Percentiles rank a stretch among this genome's conserved stretches.
Evolutionary conservation across 306 rosid species (phyloP).

Genomic region (Cercis canadensis): DNA sequence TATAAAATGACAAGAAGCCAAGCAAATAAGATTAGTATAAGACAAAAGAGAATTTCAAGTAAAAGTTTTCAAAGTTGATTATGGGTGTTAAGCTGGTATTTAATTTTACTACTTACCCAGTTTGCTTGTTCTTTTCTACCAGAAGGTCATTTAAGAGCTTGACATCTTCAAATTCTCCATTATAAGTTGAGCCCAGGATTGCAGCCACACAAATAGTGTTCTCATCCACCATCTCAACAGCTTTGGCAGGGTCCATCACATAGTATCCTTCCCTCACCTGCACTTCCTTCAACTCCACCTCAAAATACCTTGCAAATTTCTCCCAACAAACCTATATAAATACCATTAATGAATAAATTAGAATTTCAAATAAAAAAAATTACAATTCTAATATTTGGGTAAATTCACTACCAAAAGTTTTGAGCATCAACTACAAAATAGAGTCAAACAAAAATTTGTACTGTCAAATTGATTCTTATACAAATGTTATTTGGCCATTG

Average conservation of each 20-base stretch:
- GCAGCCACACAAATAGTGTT: slow-evolving; percentile 97
- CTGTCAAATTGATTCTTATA: too few species aligned
- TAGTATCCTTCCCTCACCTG: slow-evolving; percentile 36
- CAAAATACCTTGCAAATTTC: slow-evolving; percentile 46
- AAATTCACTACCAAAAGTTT: too few species aligned
- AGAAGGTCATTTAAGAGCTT: slow-evolving; percentile 80
- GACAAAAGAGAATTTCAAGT: too few species aligned
- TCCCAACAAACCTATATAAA: slow-evolving; percentile 84
- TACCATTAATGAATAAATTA: too few species aligned
- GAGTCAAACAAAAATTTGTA: too few species aligned
- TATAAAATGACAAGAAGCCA: slow-evolving; percentile 24
- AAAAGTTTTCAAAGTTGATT: too few species aligned
- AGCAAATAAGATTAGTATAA: neutral
- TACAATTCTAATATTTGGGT: too few species aligned
- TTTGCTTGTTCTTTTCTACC: slow-evolving; percentile 65
- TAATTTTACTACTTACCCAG: slow-evolving; percentile 56
- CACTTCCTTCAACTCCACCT: slow-evolving; percentile 66
- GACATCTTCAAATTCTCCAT: slow-evolving; percentile 98
- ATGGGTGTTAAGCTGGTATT: too few species aligned
- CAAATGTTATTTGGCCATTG: too few species aligned
- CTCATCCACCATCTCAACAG: slow-evolving; percentile 90
- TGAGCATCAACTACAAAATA: too few species aligned
- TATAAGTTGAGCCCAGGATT: slow-evolving; percentile 88
- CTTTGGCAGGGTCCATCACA: slow-evolving; percentile 63
- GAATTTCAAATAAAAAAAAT: too few species aligned